Conservation (phyloP, 768 basidiomycete species). For the Polyporus arcularius region DNA sequence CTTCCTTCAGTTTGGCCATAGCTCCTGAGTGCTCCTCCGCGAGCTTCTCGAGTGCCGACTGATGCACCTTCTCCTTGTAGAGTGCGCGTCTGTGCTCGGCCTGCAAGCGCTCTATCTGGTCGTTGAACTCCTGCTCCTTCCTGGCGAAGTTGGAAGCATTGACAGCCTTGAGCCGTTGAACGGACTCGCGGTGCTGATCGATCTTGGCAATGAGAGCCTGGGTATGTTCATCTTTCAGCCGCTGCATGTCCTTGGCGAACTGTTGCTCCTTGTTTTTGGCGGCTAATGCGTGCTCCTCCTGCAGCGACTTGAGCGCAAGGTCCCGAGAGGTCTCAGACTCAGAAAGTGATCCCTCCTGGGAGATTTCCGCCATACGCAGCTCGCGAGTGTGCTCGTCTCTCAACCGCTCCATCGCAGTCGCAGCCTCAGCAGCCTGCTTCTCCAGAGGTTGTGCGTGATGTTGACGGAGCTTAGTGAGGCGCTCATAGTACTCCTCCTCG, state of each 20-base stretch:
- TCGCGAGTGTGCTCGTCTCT: slow-evolving; percentile 76
- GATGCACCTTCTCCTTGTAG: slow-evolving; percentile 60
- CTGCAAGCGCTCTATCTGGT: slow-evolving; percentile 58
- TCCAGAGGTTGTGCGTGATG: slow-evolving; percentile 71
- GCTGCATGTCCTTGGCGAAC: slow-evolving; percentile 65
- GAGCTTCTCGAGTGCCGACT: slow-evolving; percentile 54
- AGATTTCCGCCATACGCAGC: slow-evolving; percentile 72
- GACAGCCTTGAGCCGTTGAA: slow-evolving; percentile 62
- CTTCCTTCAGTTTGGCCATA: slow-evolving; percentile 55
- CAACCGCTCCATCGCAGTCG: slow-evolving; percentile 66
- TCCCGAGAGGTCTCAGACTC: slow-evolving; percentile 73
- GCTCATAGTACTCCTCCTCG: slow-evolving; percentile 82
- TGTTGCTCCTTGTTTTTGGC: slow-evolving; percentile 66
- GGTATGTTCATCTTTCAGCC: slow-evolving; percentile 63
- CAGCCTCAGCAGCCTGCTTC: slow-evolving; percentile 58
- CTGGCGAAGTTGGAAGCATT: slow-evolving; percentile 58
- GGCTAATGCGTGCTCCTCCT: slow-evolving; percentile 70
- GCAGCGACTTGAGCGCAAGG: slow-evolving; percentile 61
- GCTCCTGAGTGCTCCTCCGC: slow-evolving; percentile 57
- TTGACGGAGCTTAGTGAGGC: slow-evolving; percentile 70
- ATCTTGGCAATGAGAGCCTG: slow-evolving; percentile 54
- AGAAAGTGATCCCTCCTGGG: slow-evolving; percentile 70
- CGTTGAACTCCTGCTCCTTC: slow-evolving; percentile 63
- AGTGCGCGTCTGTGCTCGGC: slow-evolving; percentile 59
- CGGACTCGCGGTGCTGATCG: slow-evolving; percentile 57